Percentiles rank a stretch among this genome's conserved stretches.
These are phyloP conservation scores for Pharnaceum exiguum DNA, from an alignment of 148 eudicot species.

Conservation along the genomic window DNA sequence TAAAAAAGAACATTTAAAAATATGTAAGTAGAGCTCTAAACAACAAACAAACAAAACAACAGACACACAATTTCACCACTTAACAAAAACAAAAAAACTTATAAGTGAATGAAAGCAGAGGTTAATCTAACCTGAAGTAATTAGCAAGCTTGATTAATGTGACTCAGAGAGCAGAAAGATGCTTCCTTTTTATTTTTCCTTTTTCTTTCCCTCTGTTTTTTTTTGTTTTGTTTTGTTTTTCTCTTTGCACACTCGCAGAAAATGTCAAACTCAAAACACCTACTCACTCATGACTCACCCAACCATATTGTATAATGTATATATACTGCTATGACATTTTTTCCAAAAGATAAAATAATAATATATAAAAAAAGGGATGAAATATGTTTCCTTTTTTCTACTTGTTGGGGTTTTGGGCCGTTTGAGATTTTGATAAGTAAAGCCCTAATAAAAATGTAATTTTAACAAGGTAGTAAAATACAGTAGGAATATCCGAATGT, in stretches of 20 bases:
- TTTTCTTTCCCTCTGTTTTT: not conserved
- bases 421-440: slow-evolving; percentile 10
- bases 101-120: not conserved
- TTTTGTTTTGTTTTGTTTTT: no score
- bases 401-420: slow-evolving; percentile 13
- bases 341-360: no score
- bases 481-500: no score
- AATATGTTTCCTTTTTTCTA: slow-evolving; percentile 1
- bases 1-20: not conserved
- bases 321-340: no score
- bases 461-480: no score
- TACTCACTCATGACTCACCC: no score
- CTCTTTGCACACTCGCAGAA: not conserved
- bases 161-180: not conserved
- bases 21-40: slow-evolving; percentile 12
- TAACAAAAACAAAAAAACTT: not conserved
- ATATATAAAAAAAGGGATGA: no score
- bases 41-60: slow-evolving; percentile 11
- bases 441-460: slow-evolving; percentile 9
- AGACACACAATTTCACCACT: slow-evolving; percentile 11
- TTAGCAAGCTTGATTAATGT: not conserved
- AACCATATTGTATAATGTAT: no score
- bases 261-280: not conserved
- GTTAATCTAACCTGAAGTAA: slow-evolving; percentile 10
- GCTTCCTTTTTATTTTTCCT: not conserved